phyloP scores from a whole-genome alignment of 140 eudicot genomes.

The Anethum foeniculum region DNA sequence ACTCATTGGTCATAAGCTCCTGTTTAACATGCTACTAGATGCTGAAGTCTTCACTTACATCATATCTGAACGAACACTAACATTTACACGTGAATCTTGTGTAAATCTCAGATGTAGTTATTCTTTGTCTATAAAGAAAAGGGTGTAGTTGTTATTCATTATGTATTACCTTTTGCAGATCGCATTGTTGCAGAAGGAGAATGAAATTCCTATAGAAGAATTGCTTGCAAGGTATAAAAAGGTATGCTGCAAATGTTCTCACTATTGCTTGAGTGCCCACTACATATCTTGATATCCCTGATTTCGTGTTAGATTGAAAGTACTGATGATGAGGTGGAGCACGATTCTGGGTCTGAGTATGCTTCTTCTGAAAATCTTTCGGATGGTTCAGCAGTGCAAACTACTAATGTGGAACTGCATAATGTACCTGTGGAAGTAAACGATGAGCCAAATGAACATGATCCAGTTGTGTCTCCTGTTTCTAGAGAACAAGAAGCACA shows the following conservation, averaged over 20 bases:
- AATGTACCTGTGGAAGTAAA: slow-evolving; percentile 19
- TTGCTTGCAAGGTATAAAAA: slow-evolving; percentile 83
- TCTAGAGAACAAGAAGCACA: slow-evolving; percentile 35
- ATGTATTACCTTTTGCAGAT: slow-evolving; percentile 39
- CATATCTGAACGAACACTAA: neutral
- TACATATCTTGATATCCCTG: slow-evolving; percentile 6
- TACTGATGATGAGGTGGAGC: slow-evolving; percentile 30
- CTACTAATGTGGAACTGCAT: slow-evolving; percentile 23
- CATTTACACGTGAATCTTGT: neutral
- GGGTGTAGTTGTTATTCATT: neutral
- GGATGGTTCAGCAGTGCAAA: slow-evolving; percentile 24
- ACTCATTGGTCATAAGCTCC: neutral
- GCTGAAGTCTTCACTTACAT: neutral
- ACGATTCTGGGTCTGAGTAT: slow-evolving; percentile 34
- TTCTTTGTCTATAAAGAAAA: neutral
- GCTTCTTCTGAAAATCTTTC: slow-evolving; percentile 43
- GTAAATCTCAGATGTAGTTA: neutral
- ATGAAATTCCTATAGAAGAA: slow-evolving; percentile 73
- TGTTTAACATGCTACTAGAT: neutral
- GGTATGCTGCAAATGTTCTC: slow-evolving; percentile 47
- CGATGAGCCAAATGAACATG: slow-evolving; percentile 28
- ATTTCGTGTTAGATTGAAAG: slow-evolving; percentile 34
- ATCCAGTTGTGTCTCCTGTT: slow-evolving; percentile 14
- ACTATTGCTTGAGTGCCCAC: slow-evolving; percentile 12
- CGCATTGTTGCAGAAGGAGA: slow-evolving; percentile 83